These are phyloP conservation scores for Pseudogymnoascus sp. DNA, from an alignment of 2,329 filamentous ascomycete species.

Conservation along the genomic window DNA sequence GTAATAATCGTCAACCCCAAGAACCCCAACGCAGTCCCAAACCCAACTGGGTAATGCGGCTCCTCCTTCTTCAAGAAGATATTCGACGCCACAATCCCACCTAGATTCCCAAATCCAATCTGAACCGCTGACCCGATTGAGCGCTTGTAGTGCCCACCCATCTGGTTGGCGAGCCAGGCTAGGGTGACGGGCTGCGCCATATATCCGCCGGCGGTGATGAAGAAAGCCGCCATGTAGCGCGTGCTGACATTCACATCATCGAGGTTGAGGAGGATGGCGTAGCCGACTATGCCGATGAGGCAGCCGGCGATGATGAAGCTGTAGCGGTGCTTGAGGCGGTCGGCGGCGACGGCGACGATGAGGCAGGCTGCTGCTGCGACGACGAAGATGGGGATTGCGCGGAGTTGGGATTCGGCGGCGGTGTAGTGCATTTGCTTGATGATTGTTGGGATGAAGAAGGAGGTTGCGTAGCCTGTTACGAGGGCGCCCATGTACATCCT, in stretches of 20 bases:
- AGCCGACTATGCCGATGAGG: conserved; percentile 26
- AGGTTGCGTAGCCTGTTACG: conserved; percentile 27
- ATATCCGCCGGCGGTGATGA: conserved; percentile 30
- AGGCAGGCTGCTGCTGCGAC: conserved; percentile 27
- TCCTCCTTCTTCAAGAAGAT: conserved; percentile 29
- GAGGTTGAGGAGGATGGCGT: conserved; percentile 29
- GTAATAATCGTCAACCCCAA: conserved; percentile 30
- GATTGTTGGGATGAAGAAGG: conserved; percentile 36
- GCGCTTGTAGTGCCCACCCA: conserved; percentile 44
- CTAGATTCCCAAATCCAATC: conserved; percentile 40
- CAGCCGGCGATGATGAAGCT: conserved; percentile 28
- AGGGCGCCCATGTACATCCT: conserved; percentile 25
- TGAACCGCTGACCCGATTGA: conserved; percentile 41
- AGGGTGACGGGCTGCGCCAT: conserved; percentile 30
- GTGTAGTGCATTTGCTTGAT: conserved; percentile 31
- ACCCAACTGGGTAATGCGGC: conserved; percentile 25
- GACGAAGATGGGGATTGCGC: conserved; percentile 32
- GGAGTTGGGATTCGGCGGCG: conserved; percentile 29
- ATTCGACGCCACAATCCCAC: conserved; percentile 30
- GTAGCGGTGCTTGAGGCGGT: conserved; percentile 28
- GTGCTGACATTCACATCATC: conserved; percentile 37
- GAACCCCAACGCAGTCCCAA: conserved; percentile 9
- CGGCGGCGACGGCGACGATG: conserved; percentile 27
- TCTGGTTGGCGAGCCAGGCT: conserved; percentile 43
- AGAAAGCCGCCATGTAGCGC: conserved; percentile 32